Base-by-base conservation (phyloP, 805 yeast species). In the Teunomyces panamensis region DNA sequence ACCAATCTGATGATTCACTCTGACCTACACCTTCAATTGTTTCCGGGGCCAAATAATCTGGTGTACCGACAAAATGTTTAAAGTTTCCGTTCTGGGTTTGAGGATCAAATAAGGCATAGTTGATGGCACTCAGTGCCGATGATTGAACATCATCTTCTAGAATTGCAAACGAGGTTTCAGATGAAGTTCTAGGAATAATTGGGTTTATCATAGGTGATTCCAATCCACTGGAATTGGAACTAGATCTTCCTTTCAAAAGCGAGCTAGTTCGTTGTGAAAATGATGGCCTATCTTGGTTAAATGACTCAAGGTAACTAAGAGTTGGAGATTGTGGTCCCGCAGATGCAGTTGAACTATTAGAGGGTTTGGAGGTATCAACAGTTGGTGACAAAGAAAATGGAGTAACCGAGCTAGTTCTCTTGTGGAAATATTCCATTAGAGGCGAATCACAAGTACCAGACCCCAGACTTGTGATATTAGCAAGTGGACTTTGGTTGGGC, bases 11-110 rank as follows among this genome's bases (percentile, higher is more conserved):
- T 52, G 84, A 79, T 53, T 83, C 90, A 51, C 84, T 87, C 62
- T 92, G 97, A 0, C 87, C 85, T 1, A 77, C 74, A 34, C 97
- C 98, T 36, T 78, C 73, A 51, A 94, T 89, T 0, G 97, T 91
- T 62, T 94, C 99, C 0, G 99, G 99, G 0, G 99, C 96, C 34
- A 95, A 77, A 65, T 94, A 94, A 63, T 94, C 99, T 0, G 99
- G 99, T 0, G 99, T 94, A 0, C 99, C 99, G 29, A 90, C 96
- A 58, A 92, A 91, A 56, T 83, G 79, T 24, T 75, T 71, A 45
- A 78, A 80, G 30, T 53, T 54, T 20, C 55, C 50, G 1, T 77
- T 74, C 2, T 75, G 63, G 48, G 77, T 78, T 20, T 77, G 77
- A 0, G 96, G 96, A 62, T 90, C 90, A 61, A 83, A 89, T 37